Evolutionary conservation across 2,329 filamentous ascomycete species (phyloP), one percentile per base, ranked within the genome.

Genomic region (Bisporella sp.): DNA sequence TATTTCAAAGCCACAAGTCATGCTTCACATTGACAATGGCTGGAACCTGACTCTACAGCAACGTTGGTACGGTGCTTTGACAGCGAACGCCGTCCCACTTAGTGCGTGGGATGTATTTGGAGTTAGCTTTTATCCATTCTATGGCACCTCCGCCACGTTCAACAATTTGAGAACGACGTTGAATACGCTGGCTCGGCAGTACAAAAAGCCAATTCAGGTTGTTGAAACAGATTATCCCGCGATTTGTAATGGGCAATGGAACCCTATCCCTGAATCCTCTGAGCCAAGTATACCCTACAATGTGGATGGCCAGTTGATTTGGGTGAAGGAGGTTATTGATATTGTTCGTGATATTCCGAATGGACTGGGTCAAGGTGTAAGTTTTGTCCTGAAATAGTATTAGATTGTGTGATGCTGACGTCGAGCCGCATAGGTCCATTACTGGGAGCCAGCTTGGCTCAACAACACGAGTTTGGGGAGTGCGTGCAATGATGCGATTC

Each of bases 21-120:
- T 89, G 79, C 78, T 89, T 41, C 85, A 89, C 61, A 74, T 88
- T 3, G 84, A 88, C 62, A 81, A 86, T 62, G 84, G 85, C 9
- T 89, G 84, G 82, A 76, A 85, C 55, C 82, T 79, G 75, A 72
- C 69, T 2, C 75, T 78, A 3, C 84, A 88, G 63, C 69, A 83
- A 53, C 54, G 61, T 6, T 82, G 74, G 71, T 87, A 79, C 66
- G 87, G 86, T 64, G 75, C 75, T n/a, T 69, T 71, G 4, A 73
- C 82, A 0, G 70, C 82, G 0, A 72, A 66, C n/a, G 68, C 70
- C 11, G 79, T 77, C 2, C 69, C 70, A 1, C 68, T 81, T 2
- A 67, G 69, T 6, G 82, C 84, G 53, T 87, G 82, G 54, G 85
- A 89, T 63, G 74, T 84, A 54, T 85, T 87, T 67, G 85, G 83